Evolutionary conservation across 306 rosid species (phyloP), one percentile per base, ranked within the genome.

Genomic region (Cucurbita argyrosperma): DNA sequence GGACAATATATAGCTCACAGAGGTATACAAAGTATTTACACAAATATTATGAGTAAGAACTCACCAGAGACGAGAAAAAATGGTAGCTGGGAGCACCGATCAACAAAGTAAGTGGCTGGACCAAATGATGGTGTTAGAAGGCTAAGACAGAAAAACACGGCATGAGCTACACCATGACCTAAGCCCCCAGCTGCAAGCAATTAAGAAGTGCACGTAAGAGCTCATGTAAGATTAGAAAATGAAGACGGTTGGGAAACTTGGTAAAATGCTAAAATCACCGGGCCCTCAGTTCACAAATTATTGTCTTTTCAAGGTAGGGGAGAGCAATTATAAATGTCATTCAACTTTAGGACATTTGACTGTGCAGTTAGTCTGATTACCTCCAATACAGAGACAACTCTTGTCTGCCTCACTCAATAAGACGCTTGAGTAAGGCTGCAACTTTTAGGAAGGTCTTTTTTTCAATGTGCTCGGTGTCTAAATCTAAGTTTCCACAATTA

Each of bases 101-200:
- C 96, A 59, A 87, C 78, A 5, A 88, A 90, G 83, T 82, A 88
- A 15, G 96, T 90, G 51, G 90, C 98, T 14, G 96, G 98, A 80
- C 98, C 98, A 80, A 93, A 93, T 72, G 96, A 89, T 47, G 98
- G 98, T 72, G 98, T 90, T 61, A 93, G 85, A 42, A 93, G 87
- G 85, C 98, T 90, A 83, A 93, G 81, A 83, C 96, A 93, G 90
- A 93, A 93, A 83, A 90, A 93, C 75, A 93, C 96, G n/a, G 96
- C 96, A 87, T 93, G 98, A 19, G 98, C 96, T 63, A 88, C 78
- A 14, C 96, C 98, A 74, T 93, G 98, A 69, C 98, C 98, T 83
- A 93, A 84, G 75, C 98, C 98, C 79, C 96, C 96, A 76, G 98
- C 98, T 93, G 92, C 76, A 74, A 61, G 55, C 78, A 84, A 76